A percentile compares a stretch with the other conserved stretches of the same genome.
Conservation (phyloP, 2,329 filamentous ascomycete species). For the Chaetomiaceae sp. region DNA sequence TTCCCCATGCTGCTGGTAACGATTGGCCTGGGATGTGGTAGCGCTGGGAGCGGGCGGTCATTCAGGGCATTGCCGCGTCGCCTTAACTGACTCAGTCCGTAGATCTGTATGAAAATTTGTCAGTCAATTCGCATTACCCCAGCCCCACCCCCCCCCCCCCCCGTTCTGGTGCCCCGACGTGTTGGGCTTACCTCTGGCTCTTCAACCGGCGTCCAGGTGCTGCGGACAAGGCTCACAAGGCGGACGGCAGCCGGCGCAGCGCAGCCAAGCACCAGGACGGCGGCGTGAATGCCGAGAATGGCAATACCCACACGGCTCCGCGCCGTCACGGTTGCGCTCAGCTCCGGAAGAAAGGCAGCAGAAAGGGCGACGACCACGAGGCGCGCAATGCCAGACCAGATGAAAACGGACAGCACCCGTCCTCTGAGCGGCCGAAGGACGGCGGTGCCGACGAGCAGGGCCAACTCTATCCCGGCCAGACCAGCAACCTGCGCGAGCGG, state of each 20-base stretch:
- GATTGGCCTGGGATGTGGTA: not conserved
- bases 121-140: too few species aligned
- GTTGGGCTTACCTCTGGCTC: not conserved
- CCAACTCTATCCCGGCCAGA: not conserved
- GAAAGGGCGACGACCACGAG: not conserved
- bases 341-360: not conserved
- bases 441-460: constrained; percentile 1
- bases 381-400: not conserved
- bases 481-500: not conserved
- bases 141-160: too few species aligned
- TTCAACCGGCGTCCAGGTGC: not conserved
- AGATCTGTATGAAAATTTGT: not conserved
- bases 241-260: not conserved
- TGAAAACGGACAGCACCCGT: not conserved
- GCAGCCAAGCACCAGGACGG: not conserved
- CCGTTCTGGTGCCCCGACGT: too few species aligned
- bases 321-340: not conserved
- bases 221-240: not conserved
- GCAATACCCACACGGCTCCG: not conserved
- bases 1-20: not conserved
- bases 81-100: constrained; percentile 1
- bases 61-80: not conserved
- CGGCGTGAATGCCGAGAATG: not conserved
- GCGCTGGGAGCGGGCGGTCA: not conserved
- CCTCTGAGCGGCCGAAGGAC: not conserved